Conservation (phyloP, 2,329 filamentous ascomycete genomes). For the Aspergillus calidoustus region DNA sequence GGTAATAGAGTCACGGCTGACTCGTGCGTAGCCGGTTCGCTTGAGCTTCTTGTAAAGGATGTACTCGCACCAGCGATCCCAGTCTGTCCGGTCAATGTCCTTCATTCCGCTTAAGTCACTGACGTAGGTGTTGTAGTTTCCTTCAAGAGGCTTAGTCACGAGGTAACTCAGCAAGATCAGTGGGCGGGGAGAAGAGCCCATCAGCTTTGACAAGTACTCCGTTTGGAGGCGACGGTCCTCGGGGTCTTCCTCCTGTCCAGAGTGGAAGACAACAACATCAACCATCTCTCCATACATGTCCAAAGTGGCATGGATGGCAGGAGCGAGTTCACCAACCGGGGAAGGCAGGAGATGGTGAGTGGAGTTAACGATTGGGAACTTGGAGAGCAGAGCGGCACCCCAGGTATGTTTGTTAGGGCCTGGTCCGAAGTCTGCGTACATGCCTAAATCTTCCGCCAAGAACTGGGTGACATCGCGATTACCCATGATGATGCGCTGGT, state of each 20-base stretch:
- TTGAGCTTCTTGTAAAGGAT: slow-evolving; percentile 91
- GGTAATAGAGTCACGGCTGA: slow-evolving; percentile 88
- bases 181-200: slow-evolving; percentile 81
- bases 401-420: slow-evolving; percentile 99
- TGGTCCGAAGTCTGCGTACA: slow-evolving; percentile 98
- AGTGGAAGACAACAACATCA: slow-evolving; percentile 98
- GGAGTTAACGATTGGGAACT: slow-evolving; percentile 96
- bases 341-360: slow-evolving; percentile 94
- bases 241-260: slow-evolving; percentile 93
- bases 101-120: slow-evolving; percentile 86
- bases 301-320: slow-evolving; percentile 94
- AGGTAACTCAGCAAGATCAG: slow-evolving; percentile 88
- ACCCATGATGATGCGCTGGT: slow-evolving; percentile 98
- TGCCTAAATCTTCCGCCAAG: slow-evolving; percentile 92
- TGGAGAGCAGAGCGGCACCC: slow-evolving; percentile 89
- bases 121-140: slow-evolving; percentile 97
- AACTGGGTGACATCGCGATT: slow-evolving; percentile 96
- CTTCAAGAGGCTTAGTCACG: slow-evolving; percentile 84
- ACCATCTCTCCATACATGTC: slow-evolving; percentile 88
- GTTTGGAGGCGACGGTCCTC: slow-evolving; percentile 88
- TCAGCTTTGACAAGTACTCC: slow-evolving; percentile 82
- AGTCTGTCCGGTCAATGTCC: slow-evolving; percentile 89
- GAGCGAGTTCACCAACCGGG: slow-evolving; percentile 91
- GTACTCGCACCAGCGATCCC: slow-evolving; percentile 99
- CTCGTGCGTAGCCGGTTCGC: slow-evolving; percentile 84